Base-by-base conservation (phyloP, 1,284 basidiomycete genomes). In the Cryptococcus sp. region DNA sequence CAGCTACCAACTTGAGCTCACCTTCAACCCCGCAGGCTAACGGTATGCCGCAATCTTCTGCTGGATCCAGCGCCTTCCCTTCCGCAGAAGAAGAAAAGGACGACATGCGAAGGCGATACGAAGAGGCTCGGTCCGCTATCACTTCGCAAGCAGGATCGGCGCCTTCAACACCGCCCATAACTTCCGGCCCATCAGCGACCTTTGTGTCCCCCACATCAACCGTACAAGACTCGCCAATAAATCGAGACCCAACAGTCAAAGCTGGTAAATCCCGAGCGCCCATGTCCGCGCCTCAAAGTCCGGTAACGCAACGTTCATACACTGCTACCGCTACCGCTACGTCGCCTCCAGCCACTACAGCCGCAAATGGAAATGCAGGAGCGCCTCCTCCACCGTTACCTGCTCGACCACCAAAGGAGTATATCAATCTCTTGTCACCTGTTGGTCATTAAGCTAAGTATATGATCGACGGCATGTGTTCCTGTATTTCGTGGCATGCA, bases 381-480 rank as follows among this genome's bases (percentile, higher is more conserved):
- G 46, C 57, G 5, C 66, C 70, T 25, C 73, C 75, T 20, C 75
- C 75, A 50, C 74, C 74, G 16, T 63, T 77, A 51, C 70, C 76
- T 13, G 56, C 68, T 10, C 63, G 69, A 44, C 76, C 76, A 46
- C 74, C 74, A 20, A 55, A 49, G 34, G 76, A 77, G 40, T 77
- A 77, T 55, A 70, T 74, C 46, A 62, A 65, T 19, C 59, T 75
- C 6, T 52, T 75, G 29, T 64, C 63, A 41, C 69, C 65, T 39
- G 57, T 65, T 4, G 44, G 50, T 13, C 61, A 58, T 22, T 16
- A 45, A 45, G 29, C 8, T 34, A 13, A 7, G 29, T 10, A n/a
- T 13, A 34, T 5, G 2, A 34, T 5, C 26, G 26, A 10, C 26
- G 26, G 4, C 13, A 34, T 34, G 29, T 34, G 8, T 10, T 34